Percentiles rank a stretch among this genome's conserved stretches.
These are phyloP conservation scores for Lenzites betulinus DNA, from an alignment of 768 basidiomycete species.

Conservation along the genomic window DNA sequence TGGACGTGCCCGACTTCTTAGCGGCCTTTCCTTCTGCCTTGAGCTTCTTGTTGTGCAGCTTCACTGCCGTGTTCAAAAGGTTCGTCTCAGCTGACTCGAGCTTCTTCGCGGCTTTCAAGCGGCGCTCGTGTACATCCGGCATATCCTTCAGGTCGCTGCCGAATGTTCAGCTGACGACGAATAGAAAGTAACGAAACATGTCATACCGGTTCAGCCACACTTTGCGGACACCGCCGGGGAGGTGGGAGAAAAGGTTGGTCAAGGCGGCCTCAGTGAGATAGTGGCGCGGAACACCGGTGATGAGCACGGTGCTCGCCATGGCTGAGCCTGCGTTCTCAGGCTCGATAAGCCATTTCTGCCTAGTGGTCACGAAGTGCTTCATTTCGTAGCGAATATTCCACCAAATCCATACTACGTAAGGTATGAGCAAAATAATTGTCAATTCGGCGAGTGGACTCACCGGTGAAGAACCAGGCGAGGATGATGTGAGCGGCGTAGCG, in stretches of 20 bases:
- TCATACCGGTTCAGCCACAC: constrained; percentile 89
- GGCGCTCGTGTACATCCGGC: constrained; percentile 79
- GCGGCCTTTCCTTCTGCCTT: constrained; percentile 47
- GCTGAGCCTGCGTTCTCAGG: constrained; percentile 72
- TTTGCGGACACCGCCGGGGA: constrained; percentile 88
- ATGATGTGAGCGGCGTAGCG: constrained; percentile 83
- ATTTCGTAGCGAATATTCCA: constrained; percentile 83
- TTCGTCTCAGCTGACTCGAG: constrained; percentile 86
- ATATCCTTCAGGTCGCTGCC: constrained; percentile 81
- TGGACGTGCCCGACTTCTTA: constrained; percentile 20
- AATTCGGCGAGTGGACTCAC: constrained; percentile 42
- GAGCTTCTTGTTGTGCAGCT: constrained; percentile 59
- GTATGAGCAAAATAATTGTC: not conserved
- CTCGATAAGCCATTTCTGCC: constrained; percentile 82
- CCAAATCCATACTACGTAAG: constrained; percentile 72
- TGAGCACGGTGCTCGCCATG: constrained; percentile 87
- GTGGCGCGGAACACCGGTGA: constrained; percentile 83
- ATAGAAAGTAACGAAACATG: rapidly evolving
- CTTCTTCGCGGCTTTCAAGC: constrained; percentile 69
- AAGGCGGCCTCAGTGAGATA: constrained; percentile 76
- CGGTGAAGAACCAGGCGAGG: constrained; percentile 74
- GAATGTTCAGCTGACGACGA: too few relatives aligned
- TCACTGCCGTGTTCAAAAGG: constrained; percentile 74
- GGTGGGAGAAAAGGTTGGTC: constrained; percentile 66
- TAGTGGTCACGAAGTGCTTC: constrained; percentile 72